Conservation (phyloP, 2,329 filamentous ascomycete genomes). For the Zymoseptoria ardabiliae region DNA sequence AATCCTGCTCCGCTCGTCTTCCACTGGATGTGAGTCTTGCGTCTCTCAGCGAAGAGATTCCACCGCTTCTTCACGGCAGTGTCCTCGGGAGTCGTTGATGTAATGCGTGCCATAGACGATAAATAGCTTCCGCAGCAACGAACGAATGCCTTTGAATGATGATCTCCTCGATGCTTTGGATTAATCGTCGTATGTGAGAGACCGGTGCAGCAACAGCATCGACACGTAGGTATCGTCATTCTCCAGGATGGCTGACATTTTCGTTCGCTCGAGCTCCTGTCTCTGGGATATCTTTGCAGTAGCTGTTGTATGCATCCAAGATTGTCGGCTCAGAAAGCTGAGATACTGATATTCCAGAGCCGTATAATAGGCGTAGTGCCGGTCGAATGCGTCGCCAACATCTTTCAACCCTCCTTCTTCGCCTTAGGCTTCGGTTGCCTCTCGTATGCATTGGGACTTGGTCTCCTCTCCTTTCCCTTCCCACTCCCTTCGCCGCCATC, state of each 20-base stretch:
- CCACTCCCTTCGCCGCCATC: slow-evolving; percentile 27
- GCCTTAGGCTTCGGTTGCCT: slow-evolving; percentile 54
- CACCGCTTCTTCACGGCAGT: neutral
- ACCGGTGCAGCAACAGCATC: too few relatives aligned
- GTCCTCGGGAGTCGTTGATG: neutral
- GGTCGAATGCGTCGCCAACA: neutral
- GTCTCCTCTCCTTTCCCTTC: slow-evolving; percentile 41
- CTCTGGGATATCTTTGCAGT: too few relatives aligned
- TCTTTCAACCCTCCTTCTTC: slow-evolving; percentile 23
- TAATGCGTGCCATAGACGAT: neutral
- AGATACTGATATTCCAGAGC: too few relatives aligned
- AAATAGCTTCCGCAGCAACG: neutral
- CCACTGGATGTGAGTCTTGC: neutral
- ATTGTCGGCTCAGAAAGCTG: too few relatives aligned
- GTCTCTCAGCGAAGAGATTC: neutral
- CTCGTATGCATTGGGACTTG: slow-evolving; percentile 77
- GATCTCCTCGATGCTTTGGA: neutral
- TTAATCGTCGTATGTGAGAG: neutral
- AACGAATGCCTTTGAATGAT: neutral
- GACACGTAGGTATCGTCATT: too few relatives aligned
- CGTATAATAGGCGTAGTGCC: neutral
- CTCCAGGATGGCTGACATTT: too few relatives aligned
- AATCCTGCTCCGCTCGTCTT: neutral
- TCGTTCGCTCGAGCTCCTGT: too few relatives aligned
- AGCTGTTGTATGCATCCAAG: too few relatives aligned